Percentiles rank a stretch among this genome's conserved stretches.
These are phyloP conservation scores for Evernia prunastri DNA, from an alignment of 495 filamentous ascomycete genomes.

Conservation along the genomic window DNA sequence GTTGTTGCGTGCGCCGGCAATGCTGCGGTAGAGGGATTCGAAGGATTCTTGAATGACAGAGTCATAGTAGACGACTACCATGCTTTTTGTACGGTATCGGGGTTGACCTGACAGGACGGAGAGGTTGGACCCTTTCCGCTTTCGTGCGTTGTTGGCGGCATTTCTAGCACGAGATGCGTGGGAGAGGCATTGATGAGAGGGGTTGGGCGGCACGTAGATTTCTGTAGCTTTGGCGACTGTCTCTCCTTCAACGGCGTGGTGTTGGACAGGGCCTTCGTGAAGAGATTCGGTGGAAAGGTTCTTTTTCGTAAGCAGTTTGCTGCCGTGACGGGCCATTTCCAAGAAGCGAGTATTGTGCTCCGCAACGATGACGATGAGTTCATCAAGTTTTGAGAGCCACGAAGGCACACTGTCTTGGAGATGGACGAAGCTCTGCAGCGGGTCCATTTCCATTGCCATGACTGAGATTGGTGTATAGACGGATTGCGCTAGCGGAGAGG, in stretches of 20 bases:
- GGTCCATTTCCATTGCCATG: slow-evolving; percentile 47
- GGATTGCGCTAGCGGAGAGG: slow-evolving; percentile 1
- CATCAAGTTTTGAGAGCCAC: slow-evolving; percentile 63
- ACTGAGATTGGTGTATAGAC: not conserved
- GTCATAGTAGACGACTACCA: slow-evolving; percentile 87
- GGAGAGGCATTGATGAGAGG: slow-evolving; percentile 10
- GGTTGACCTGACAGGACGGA: slow-evolving; percentile 37
- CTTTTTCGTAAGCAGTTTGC: slow-evolving; percentile 41
- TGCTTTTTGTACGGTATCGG: slow-evolving; percentile 63
- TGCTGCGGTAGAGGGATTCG: slow-evolving; percentile 70
- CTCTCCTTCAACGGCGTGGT: slow-evolving; percentile 10
- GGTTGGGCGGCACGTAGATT: slow-evolving; percentile 4
- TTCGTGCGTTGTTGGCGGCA: slow-evolving; percentile 22
- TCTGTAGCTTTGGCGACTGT: slow-evolving; percentile 5
- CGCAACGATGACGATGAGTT: slow-evolving; percentile 61
- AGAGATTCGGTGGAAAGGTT: slow-evolving; percentile 60
- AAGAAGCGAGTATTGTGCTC: slow-evolving; percentile 64
- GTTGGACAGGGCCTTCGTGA: slow-evolving; percentile 27
- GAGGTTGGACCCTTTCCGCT: slow-evolving; percentile 27
- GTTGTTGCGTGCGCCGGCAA: slow-evolving; percentile 72
- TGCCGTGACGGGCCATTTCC: slow-evolving; percentile 34
- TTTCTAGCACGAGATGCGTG: slow-evolving; percentile 19
- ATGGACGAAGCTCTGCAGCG: slow-evolving; percentile 53
- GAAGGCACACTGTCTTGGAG: slow-evolving; percentile 54
- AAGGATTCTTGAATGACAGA: slow-evolving; percentile 74